Conservation (phyloP, 2,329 filamentous ascomycete genomes). For the Fusarium drepaniforme region DNA sequence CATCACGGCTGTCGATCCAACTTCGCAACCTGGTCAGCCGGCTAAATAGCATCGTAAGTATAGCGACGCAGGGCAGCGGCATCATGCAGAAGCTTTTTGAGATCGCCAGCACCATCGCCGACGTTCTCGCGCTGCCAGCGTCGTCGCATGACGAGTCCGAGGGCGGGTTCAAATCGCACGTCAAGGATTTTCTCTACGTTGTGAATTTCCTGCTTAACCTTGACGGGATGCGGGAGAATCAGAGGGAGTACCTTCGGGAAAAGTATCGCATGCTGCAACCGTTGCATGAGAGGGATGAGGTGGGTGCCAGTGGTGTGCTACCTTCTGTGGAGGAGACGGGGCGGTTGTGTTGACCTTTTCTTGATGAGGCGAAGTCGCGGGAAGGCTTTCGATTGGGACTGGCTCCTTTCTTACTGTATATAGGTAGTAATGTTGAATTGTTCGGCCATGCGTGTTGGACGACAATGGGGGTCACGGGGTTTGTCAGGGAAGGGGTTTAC, state of each 20-base stretch:
- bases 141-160: slow-evolving; percentile 52
- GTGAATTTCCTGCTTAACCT: slow-evolving; percentile 64
- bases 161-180: slow-evolving; percentile 59
- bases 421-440: neutral
- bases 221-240: slow-evolving; percentile 59
- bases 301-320: neutral
- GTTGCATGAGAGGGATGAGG: slow-evolving; percentile 39
- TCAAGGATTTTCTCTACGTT: slow-evolving; percentile 67
- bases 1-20: slow-evolving; percentile 52
- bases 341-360: neutral
- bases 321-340: slow-evolving; percentile 2
- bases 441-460: neutral
- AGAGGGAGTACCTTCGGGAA: slow-evolving; percentile 55
- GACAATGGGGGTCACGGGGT: neutral
- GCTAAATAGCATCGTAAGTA: slow-evolving; percentile 54
- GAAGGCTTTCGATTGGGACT: neutral
- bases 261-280: slow-evolving; percentile 52
- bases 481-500: neutral
- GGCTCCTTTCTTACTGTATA: neutral
- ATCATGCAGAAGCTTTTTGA: slow-evolving; percentile 72
- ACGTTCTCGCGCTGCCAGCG: slow-evolving; percentile 66
- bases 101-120: slow-evolving; percentile 70
- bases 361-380: neutral
- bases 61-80: slow-evolving; percentile 67
- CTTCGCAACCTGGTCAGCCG: slow-evolving; percentile 53